A percentile compares a stretch with the other conserved stretches of the same genome.
These are phyloP conservation scores for Helminthosporium solani DNA, from an alignment of 2,329 filamentous ascomycete species.

Conservation along the genomic window DNA sequence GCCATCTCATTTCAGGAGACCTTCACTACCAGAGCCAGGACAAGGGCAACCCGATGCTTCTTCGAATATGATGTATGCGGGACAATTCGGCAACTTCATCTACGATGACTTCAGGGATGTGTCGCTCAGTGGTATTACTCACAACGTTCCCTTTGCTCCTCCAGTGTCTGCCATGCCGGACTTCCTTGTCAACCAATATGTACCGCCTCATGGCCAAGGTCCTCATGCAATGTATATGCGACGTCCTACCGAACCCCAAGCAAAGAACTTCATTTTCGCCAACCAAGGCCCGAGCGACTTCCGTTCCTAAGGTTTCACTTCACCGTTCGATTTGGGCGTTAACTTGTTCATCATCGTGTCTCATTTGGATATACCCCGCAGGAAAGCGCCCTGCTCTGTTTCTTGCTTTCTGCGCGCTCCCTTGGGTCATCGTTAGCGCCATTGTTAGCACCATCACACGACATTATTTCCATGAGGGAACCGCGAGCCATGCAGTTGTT, in stretches of 20 bases:
- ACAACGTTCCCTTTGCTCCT: slow-evolving; percentile 37
- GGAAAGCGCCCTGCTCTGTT: slow-evolving; percentile 4
- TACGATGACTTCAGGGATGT: slow-evolving; percentile 34
- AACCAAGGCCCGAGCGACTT: slow-evolving; percentile 51
- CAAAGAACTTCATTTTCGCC: slow-evolving; percentile 51
- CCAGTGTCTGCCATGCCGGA: slow-evolving; percentile 36
- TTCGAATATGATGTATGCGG: slow-evolving; percentile 25
- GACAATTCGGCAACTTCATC: slow-evolving; percentile 22
- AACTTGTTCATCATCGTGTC: neutral
- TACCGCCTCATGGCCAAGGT: slow-evolving; percentile 45
- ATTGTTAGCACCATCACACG: neutral
- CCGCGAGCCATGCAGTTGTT: neutral
- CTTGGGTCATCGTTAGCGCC: neutral
- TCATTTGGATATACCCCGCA: slow-evolving; percentile 6
- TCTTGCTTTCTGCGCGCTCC: neutral
- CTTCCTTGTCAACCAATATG: slow-evolving; percentile 51
- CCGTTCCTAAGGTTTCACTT: slow-evolving; percentile 7
- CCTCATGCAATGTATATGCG: slow-evolving; percentile 29
- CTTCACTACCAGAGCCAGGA: slow-evolving; percentile 37
- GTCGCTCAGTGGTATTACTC: slow-evolving; percentile 30
- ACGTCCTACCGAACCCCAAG: slow-evolving; percentile 33
- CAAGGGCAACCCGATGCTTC: slow-evolving; percentile 25
- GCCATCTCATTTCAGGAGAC: slow-evolving; percentile 38
- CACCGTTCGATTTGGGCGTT: neutral
- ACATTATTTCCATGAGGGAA: neutral